Evolutionary conservation across 169 alveolate genomes (phyloP).

Genomic region (Fabrea salina): DNA sequence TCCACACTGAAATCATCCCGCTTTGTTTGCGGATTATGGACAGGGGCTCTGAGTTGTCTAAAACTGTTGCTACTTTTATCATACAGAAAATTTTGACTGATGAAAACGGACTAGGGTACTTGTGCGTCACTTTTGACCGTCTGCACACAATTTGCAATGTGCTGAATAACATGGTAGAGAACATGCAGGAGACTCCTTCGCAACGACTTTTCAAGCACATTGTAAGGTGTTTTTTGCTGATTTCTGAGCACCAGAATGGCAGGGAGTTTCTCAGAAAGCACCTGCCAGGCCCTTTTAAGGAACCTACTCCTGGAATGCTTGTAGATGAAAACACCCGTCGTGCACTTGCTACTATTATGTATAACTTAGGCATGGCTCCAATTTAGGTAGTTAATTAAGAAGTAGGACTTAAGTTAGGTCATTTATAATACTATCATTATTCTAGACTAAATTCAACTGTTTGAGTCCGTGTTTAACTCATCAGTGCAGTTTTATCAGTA

Average conservation of each 20-base stretch:
- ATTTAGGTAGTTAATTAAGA: too few species aligned
- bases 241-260: constrained; percentile 95
- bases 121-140: constrained; percentile 97
- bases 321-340: constrained; percentile 22
- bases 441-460: too few species aligned
- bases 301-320: background rate
- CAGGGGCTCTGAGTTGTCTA: constrained; percentile 96
- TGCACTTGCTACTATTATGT: background rate
- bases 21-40: constrained; percentile 98
- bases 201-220: constrained; percentile 94
- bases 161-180: constrained; percentile 91
- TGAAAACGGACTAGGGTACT: constrained; percentile 93
- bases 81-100: constrained; percentile 97
- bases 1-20: constrained; percentile 97
- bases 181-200: constrained; percentile 85
- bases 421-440: too few species aligned
- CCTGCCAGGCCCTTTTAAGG: constrained; percentile 58
- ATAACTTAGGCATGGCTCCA: constrained; percentile 30
- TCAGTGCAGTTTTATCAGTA: too few species aligned
- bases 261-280: constrained; percentile 86
- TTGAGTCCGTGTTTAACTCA: too few species aligned
- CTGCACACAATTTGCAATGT: constrained; percentile 96
- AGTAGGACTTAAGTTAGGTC: too few species aligned
- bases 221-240: constrained; percentile 94
- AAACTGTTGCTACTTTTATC: constrained; percentile 97